Evolutionary conservation across 2,329 filamentous ascomycete species (phyloP), one percentile per base, ranked within the genome.

Genomic region (Penicillium sclerotiorum): DNA sequence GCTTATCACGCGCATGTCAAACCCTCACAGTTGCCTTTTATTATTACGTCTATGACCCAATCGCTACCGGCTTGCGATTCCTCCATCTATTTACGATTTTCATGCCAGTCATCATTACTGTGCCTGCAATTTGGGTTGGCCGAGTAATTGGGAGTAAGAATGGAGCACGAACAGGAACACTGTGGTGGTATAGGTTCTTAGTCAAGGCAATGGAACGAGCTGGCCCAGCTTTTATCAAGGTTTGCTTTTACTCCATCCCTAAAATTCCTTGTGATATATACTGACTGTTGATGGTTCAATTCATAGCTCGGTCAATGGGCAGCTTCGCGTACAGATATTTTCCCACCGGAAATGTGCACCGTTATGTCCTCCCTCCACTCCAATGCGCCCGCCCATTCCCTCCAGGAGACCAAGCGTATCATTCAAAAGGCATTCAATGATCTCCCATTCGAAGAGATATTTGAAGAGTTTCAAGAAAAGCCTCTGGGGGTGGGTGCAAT

Each of bases 141-240:
- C 67, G 69, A 27, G 78, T 87, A 38, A 76, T 83, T 41, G 74
- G 80, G 2, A 76, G 84, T 27, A 81, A 80, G 49, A 86, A 90
- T 60, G 84, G 89, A 57, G 90, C 96, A 73, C 81, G 90, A 55
- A 80, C 76, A 5, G 93, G 94, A 1, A 92, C 92, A 0, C 65
- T 97, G 3, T 96, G 89, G 90, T 99, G 94, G 94, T 99, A 96
- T 74, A 78, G 78, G 3, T 94, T 96, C 64, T 73, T 99, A 32
- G 91, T 97, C 8, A 81, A 79, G 50, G 81, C 88, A 22, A 97
- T 99, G 94, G 93, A 99, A 73, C 81, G 86, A 66, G 90, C 93
- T 15, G 94, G 94, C 0, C 92, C 94, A 37, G 91, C 94, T 0
- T 99, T 99, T 66, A 99, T 99, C 75, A 99, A 99, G 82, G 88